Percentiles rank a stretch among this genome's conserved stretches.
phyloP scores from a whole-genome alignment of 2,329 filamentous ascomycete genomes.

The Phaeophleospora eucalypticola region DNA sequence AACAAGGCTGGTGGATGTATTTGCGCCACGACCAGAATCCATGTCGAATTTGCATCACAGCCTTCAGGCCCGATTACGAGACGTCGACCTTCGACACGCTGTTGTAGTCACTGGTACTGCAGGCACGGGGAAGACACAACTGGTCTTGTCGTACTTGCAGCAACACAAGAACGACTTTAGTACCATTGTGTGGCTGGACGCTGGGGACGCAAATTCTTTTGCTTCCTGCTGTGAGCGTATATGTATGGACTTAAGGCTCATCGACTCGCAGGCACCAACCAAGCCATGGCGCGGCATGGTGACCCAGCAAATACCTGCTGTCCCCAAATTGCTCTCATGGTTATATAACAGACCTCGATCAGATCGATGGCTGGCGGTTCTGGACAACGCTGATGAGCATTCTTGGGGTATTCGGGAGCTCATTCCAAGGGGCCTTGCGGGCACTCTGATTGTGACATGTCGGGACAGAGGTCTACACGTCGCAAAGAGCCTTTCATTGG shows the following conservation, averaged over 20 bases:
- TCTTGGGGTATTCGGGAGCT: not conserved
- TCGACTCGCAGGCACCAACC: not conserved
- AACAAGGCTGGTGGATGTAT: no score
- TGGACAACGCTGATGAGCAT: slow-evolving; percentile 1
- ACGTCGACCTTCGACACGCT: not conserved
- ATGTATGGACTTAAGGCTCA: not conserved
- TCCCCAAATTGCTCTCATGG: not conserved
- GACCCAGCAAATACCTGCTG: not conserved
- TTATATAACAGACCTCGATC: not conserved
- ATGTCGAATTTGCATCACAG: no score
- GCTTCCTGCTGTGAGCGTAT: not conserved
- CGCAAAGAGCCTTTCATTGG: not conserved
- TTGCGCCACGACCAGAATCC: no score
- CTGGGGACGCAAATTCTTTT: not conserved
- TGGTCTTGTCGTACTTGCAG: not conserved
- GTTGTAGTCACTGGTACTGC: not conserved
- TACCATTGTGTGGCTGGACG: not conserved
- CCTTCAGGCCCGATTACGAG: no score
- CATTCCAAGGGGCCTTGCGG: not conserved
- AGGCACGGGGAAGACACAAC: slow-evolving; percentile 2
- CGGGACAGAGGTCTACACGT: not conserved
- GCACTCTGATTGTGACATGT: not conserved
- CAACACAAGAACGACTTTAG: not conserved
- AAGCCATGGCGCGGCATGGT: not conserved
- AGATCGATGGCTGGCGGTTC: not conserved